phyloP scores from a whole-genome alignment of 106 monocot genomes.

The Dendrobium chrysotoxum region DNA sequence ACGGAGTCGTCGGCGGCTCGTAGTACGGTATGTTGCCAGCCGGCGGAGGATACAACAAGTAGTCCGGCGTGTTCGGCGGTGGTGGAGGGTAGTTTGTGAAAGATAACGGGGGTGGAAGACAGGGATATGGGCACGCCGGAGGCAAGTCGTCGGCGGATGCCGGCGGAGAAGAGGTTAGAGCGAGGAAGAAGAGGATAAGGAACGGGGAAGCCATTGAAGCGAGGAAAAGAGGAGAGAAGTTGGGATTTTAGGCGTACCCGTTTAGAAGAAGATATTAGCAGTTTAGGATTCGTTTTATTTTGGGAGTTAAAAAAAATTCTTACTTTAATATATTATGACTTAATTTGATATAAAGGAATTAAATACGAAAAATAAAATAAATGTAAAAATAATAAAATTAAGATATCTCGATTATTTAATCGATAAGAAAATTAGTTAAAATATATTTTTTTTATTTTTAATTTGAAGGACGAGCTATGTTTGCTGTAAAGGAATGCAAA shows the following conservation, averaged over 20 bases:
- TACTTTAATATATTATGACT: too few relatives aligned
- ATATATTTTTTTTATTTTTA: too few relatives aligned
- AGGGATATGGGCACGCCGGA: background rate
- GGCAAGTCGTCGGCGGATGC: background rate
- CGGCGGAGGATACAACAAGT: slow-evolving; percentile 4
- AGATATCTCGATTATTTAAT: too few relatives aligned
- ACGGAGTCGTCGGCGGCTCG: background rate
- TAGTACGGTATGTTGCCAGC: background rate
- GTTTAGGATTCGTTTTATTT: too few relatives aligned
- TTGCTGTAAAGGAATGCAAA: too few relatives aligned
- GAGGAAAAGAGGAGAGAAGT: background rate
- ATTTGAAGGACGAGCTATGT: too few relatives aligned
- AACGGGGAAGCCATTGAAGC: background rate
- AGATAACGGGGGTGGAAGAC: background rate
- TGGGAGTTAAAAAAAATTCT: too few relatives aligned
- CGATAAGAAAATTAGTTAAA: too few relatives aligned
- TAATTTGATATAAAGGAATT: too few relatives aligned
- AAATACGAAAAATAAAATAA: too few relatives aligned
- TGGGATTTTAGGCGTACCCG: background rate
- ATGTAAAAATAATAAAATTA: too few relatives aligned
- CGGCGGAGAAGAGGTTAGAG: background rate
- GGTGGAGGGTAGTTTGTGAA: background rate
- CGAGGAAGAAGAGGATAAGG: background rate
- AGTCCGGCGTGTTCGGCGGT: slow-evolving; percentile 1
- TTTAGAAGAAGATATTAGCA: background rate